A percentile compares a stretch with the other conserved stretches of the same genome.
Conservation (phyloP, 2,329 filamentous ascomycete species). For the Capronia coronata region DNA sequence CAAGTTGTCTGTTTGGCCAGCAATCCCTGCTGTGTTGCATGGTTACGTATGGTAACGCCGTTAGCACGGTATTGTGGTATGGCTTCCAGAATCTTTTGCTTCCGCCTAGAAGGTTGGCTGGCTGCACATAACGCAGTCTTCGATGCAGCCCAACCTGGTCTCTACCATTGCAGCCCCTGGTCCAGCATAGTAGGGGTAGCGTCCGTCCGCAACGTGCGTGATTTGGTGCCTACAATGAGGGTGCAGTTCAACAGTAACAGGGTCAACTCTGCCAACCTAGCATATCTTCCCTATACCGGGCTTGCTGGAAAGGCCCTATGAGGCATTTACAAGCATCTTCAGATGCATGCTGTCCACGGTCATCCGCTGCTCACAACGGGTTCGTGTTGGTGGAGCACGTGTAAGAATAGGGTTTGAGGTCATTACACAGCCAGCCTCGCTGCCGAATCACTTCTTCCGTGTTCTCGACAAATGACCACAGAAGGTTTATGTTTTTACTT, state of each 20-base stretch:
- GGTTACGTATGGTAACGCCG: slow-evolving; percentile 5
- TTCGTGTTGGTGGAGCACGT: too few species aligned
- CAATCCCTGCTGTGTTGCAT: slow-evolving; percentile 1
- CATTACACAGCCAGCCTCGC: neutral
- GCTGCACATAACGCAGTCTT: neutral
- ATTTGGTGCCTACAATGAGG: too few species aligned
- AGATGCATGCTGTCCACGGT: neutral
- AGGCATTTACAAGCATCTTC: neutral
- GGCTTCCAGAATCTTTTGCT: neutral
- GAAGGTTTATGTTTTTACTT: too few species aligned
- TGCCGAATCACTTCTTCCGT: neutral
- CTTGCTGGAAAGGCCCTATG: neutral
- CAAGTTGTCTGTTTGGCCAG: neutral
- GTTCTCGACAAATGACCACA: neutral
- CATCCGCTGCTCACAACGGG: neutral
- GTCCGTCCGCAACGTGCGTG: too few species aligned
- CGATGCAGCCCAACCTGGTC: neutral
- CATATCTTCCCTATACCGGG: too few species aligned
- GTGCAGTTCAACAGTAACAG: too few species aligned
- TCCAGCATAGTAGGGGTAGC: too few species aligned
- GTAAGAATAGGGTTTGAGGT: neutral
- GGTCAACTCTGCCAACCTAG: too few species aligned
- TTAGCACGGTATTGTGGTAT: slow-evolving; percentile 2
- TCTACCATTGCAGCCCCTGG: too few species aligned
- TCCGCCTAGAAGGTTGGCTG: neutral